Base-by-base conservation (phyloP, 208 protist species). In the Crithidia fasciculata region DNA sequence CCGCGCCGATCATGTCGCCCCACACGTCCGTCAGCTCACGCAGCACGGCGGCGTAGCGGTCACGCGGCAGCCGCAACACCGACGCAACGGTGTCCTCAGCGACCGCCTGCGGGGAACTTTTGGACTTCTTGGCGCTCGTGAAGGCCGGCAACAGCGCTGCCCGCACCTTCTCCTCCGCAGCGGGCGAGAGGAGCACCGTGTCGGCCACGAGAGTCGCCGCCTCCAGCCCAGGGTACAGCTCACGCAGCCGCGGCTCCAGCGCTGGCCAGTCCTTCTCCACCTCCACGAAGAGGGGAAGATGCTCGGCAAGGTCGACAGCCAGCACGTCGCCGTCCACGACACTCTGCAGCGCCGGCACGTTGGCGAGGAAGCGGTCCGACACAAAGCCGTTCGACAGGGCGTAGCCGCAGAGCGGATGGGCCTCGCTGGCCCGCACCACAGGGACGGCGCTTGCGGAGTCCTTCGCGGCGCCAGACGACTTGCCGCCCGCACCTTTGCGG, bases 321-420 rank as follows among this genome's bases (percentile, higher is more conserved):
- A 85, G 54, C 10, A 72, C 64, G 55, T 94, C 89, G 7, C 78
- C 80, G 6, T 90, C 81, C 19, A 73, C 76, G 49, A 94, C 54
- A 44, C 74, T 75, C 45, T 92, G 81, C 62, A 94, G 56, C 0
- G 69, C 85, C 15, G 85, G 72, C 52, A 94, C 40, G 59, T 78
- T 86, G n/a, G 63, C 72, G 15, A 94, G 82, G 45, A 73, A 81
- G 19, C 77, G 75, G 61, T 94, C 89, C 15, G 89, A 72, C 16
- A 94, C 54, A 56, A 94, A 94, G 64, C 89, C 84, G 13, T 56
- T 72, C 19, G 77, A 66, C 19, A 94, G 79, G 15, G 82, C 68
- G 55, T 92, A 82, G 28, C 89, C 89, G 15, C 83, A 84, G 49
- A 89, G 81, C 2, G 89, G 89, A 66, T 89, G 65, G 28, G 50